Base-by-base conservation (phyloP, 768 basidiomycete genomes). In the Tricholoma sp. region DNA sequence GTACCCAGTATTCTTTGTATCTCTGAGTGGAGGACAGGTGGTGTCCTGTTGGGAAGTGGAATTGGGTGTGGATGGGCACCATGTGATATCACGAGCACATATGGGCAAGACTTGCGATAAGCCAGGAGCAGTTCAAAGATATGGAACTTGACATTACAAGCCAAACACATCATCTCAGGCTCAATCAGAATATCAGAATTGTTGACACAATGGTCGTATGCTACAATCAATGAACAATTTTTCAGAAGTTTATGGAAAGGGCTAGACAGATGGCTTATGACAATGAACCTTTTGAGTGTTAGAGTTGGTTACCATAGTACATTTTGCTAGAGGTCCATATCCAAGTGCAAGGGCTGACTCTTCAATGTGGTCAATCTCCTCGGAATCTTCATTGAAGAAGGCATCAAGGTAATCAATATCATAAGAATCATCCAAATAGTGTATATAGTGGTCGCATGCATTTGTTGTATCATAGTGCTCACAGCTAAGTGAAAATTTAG, bases 31-130 rank as follows among this genome's bases (percentile, higher is more conserved):
- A 65, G 36, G 8, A n/a, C 0, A 1, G 58, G 55, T n/a, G 67
- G 66, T 0, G 64, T 67, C 39, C 59, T 63, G 0, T 10, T 36
- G 5, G 60, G 64, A 15, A 64, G 37, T 5, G 67, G 64, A 52
- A 66, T 59, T 4, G 61, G 63, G 54, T 68, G 67, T 6, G 44
- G 13, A 53, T 68, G 67, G 2, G 10, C n/a, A 1, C 67, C 64
- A 15, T 32, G 39, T 13, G 51, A 18, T 0, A 56, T 58, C 2
- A 68, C 41, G 4, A 65, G 42, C 1, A 63, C 36, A 18, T 53
- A 60, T 11, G 65, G 64, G 48, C 66, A 68, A 8, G 4, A 39
- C 0, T 4, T 5, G 0, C 58, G 54, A 49, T 52, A 56, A 24
- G 60, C 61, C 10, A 33, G 34, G 8, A 65, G 37, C 0, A 63